Evolutionary conservation across 2,329 filamentous ascomycete genomes (phyloP).

Genomic region (Alternaria hordeiaustralica): DNA sequence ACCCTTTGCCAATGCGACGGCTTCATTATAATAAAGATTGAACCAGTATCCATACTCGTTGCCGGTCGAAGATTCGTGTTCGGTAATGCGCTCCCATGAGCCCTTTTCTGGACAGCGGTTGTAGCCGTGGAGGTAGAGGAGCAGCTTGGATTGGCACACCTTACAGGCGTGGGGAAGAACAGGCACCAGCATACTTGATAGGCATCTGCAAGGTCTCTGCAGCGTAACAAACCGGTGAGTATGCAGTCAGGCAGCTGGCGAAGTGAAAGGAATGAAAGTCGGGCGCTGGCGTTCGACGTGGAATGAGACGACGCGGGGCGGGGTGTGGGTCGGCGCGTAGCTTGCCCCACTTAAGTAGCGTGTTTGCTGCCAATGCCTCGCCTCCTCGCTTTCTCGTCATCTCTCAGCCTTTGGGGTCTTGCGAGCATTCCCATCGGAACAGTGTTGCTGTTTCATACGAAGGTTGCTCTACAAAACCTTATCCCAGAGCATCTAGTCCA

Average conservation of each 20-base stretch:
- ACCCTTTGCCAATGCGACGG: neutral
- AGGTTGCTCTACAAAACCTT: neutral
- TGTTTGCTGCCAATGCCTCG: neutral
- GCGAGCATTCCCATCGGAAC: neutral
- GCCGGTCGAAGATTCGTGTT: neutral
- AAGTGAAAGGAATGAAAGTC: neutral
- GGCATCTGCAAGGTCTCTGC: neutral
- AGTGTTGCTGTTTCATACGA: neutral
- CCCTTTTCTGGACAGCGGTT: neutral
- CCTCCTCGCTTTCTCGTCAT: neutral
- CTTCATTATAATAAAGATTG: neutral
- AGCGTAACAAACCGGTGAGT: neutral
- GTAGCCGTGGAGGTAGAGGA: neutral
- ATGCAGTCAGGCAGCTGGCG: neutral
- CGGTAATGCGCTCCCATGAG: neutral
- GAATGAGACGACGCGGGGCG: neutral
- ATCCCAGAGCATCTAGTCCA: too few species aligned
- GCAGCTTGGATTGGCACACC: neutral
- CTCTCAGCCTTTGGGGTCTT: neutral
- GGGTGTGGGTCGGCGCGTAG: neutral
- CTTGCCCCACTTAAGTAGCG: conserved; percentile 7
- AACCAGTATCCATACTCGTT: neutral
- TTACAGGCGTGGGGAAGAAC: neutral
- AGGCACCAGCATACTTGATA: neutral
- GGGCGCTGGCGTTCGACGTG: neutral